A percentile compares a stretch with the other conserved stretches of the same genome.
phyloP scores from a whole-genome alignment of 352 stramenopile genomes.

The Phytophthora brassicae region DNA sequence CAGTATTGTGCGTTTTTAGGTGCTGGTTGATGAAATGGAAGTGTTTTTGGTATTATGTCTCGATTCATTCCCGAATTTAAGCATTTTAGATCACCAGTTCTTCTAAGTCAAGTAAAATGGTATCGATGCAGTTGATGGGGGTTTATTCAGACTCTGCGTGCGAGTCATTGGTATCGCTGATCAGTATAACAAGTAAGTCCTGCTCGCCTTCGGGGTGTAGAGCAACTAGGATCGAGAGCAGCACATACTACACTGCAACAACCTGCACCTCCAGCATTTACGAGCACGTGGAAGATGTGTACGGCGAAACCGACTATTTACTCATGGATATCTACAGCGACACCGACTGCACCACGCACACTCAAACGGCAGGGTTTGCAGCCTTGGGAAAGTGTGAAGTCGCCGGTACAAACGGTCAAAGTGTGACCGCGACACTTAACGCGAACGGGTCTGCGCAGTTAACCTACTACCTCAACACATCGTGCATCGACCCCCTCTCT shows the following conservation, averaged over 20 bases:
- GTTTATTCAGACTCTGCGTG: constrained; percentile 38
- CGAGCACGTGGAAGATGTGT: constrained; percentile 20
- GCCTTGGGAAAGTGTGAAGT: constrained; percentile 27
- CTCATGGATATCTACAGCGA: constrained; percentile 30
- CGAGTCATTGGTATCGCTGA: constrained; percentile 18
- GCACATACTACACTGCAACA: constrained; percentile 29
- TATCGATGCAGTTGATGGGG: constrained; percentile 28
- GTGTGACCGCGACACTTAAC: constrained; percentile 22
- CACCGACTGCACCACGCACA: constrained; percentile 25
- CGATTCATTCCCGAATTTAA: constrained; percentile 28
- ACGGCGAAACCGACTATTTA: constrained; percentile 20
- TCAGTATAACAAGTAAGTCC: not conserved
- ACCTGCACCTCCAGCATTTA: constrained; percentile 28
- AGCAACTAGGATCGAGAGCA: constrained; percentile 7
- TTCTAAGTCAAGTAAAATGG: not conserved
- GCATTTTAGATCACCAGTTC: not conserved
- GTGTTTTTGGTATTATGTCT: too few relatives aligned
- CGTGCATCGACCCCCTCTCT: constrained; percentile 8
- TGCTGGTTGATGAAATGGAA: too few relatives aligned
- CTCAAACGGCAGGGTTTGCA: constrained; percentile 16
- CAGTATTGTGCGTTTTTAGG: too few relatives aligned
- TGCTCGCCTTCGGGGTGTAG: constrained; percentile 20
- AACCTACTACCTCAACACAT: constrained; percentile 28
- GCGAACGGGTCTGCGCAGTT: constrained; percentile 31
- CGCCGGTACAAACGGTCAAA: constrained; percentile 16